A percentile compares a stretch with the other conserved stretches of the same genome.
Conservation (phyloP, 108 stramenopile genomes). For the Cyclotella choctawhatcheeana region DNA sequence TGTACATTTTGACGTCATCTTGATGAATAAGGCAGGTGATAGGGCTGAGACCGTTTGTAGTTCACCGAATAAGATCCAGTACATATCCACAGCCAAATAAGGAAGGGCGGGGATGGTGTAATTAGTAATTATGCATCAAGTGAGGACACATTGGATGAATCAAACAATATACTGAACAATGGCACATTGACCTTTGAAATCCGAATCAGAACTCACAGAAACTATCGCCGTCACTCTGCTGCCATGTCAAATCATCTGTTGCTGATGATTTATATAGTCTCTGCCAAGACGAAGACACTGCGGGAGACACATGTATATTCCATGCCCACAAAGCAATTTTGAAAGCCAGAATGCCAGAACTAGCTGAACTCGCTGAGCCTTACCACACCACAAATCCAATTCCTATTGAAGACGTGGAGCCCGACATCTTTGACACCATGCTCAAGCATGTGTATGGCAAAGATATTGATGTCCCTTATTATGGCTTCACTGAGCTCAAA, state of each 20-base stretch:
- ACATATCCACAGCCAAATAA: background rate
- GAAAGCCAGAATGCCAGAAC: conserved; percentile 8
- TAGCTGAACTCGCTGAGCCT: background rate
- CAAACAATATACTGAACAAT: background rate
- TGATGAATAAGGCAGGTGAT: background rate
- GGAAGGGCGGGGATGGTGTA: background rate
- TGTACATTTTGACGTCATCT: background rate
- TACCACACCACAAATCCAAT: background rate
- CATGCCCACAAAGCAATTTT: conserved; percentile 9
- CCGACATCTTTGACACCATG: background rate
- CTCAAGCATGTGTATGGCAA: background rate
- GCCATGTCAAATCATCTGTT: background rate
- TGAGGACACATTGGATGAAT: background rate
- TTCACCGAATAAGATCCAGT: background rate
- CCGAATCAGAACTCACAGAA: background rate
- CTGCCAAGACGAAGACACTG: background rate
- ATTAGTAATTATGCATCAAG: background rate
- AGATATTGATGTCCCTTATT: background rate
- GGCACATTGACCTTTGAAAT: background rate
- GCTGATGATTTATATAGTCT: background rate
- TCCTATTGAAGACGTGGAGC: background rate
- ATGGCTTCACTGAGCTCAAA: conserved; percentile 1
- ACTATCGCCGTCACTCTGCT: background rate
- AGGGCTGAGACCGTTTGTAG: background rate
- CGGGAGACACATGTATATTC: conserved; percentile 2